These are phyloP conservation scores for Dillenia suffruticosa DNA, from an alignment of 164 flowering plant species.

Conservation along the genomic window DNA sequence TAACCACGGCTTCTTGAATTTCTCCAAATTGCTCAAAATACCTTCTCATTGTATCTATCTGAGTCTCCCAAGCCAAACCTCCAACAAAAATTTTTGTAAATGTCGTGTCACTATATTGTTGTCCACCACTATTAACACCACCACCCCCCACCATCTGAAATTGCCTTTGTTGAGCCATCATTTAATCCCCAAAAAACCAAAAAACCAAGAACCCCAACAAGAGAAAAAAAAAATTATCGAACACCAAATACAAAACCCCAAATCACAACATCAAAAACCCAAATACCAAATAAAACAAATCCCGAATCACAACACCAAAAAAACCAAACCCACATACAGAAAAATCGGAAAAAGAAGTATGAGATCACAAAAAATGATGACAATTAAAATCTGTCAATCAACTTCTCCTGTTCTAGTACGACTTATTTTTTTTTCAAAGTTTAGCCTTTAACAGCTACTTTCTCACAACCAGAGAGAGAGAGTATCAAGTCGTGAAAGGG, in stretches of 20 bases:
- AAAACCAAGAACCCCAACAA: neutral
- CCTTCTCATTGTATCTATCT: slow-evolving; percentile 55
- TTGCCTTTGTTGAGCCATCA: slow-evolving; percentile 55
- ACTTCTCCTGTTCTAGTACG: slow-evolving; percentile 14
- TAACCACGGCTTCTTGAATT: slow-evolving; percentile 62
- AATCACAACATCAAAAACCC: neutral
- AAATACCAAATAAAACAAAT: neutral
- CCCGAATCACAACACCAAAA: neutral
- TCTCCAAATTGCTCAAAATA: slow-evolving; percentile 77
- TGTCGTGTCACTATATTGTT: slow-evolving; percentile 46
- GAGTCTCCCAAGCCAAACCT: slow-evolving; percentile 75
- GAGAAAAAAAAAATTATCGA: neutral
- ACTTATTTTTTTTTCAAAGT: slow-evolving; percentile 4
- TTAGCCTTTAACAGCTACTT: slow-evolving; percentile 22
- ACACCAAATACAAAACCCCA: neutral
- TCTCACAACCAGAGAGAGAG: slow-evolving; percentile 26
- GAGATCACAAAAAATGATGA: slow-evolving; percentile 15
- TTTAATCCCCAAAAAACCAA: neutral
- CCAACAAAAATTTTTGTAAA: slow-evolving; percentile 66
- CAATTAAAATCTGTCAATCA: slow-evolving; percentile 12
- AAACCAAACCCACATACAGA: slow-evolving; percentile 5
- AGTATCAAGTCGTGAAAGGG: slow-evolving; percentile 32
- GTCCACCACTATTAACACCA: slow-evolving; percentile 33
- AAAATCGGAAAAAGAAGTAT: slow-evolving; percentile 4
- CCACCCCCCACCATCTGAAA: slow-evolving; percentile 45